phyloP scores from a whole-genome alignment of 768 basidiomycete species.

The Mycena rosella region DNA sequence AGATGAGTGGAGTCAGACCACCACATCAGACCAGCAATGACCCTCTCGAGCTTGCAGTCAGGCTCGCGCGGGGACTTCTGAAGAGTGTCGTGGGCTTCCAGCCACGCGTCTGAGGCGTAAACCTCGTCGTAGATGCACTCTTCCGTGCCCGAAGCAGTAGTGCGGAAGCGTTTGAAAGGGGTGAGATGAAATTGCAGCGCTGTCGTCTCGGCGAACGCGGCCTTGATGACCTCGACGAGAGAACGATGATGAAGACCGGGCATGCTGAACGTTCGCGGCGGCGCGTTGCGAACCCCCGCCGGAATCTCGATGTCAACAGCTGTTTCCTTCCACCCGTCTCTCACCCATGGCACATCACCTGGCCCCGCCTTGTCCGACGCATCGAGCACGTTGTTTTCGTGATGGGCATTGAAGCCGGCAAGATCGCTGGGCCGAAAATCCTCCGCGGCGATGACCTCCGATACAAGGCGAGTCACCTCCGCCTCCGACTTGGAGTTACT shows the following conservation, averaged over 20 bases:
- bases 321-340: slow-evolving; percentile 8
- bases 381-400: slow-evolving; percentile 29
- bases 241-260: slow-evolving; percentile 43
- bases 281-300: not conserved
- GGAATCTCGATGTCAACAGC: slow-evolving; percentile 5
- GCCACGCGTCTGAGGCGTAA: slow-evolving; percentile 42
- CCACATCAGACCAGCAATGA: slow-evolving; percentile 7
- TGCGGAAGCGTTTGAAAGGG: slow-evolving; percentile 40
- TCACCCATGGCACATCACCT: slow-evolving; percentile 2
- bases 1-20: slow-evolving; percentile 33
- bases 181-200: slow-evolving; percentile 38
- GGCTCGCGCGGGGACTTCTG: slow-evolving; percentile 36
- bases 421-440: slow-evolving; percentile 9
- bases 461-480: slow-evolving; percentile 8
- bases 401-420: slow-evolving; percentile 34
- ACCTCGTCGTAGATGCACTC: slow-evolving; percentile 42
- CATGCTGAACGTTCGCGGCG: slow-evolving; percentile 36
- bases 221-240: slow-evolving; percentile 42
- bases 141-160: slow-evolving; percentile 18
- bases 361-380: not conserved
- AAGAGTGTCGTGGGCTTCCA: slow-evolving; percentile 38
- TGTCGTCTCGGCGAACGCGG: slow-evolving; percentile 32
- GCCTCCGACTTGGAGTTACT: slow-evolving; percentile 12
- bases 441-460: slow-evolving; percentile 1
- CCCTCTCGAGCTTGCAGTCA: slow-evolving; percentile 37